Percentiles rank a stretch among this genome's conserved stretches.
Conservation (phyloP, 176 grass and related monocot species). For the Bromus sterilis region DNA sequence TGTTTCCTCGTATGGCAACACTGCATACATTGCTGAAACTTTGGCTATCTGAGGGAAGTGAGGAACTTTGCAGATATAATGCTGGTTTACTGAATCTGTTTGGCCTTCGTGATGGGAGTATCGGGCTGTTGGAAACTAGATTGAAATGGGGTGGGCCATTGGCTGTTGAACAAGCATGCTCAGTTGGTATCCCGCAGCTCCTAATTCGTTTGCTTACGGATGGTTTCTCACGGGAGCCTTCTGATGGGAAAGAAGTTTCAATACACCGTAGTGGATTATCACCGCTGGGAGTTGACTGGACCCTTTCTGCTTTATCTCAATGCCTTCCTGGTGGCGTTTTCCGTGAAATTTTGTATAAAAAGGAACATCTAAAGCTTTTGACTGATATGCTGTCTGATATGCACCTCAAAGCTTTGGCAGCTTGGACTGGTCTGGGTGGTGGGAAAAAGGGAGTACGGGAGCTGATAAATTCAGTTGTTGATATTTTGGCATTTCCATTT, state of each 20-base stretch:
- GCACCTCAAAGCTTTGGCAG: slow-evolving; percentile 57
- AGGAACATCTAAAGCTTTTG: slow-evolving; percentile 67
- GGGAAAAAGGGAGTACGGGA: slow-evolving; percentile 70
- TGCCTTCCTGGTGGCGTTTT: slow-evolving; percentile 69
- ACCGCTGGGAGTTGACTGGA: slow-evolving; percentile 63
- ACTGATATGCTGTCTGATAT: slow-evolving; percentile 54
- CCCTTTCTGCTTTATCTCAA: slow-evolving; percentile 69
- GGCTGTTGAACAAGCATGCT: slow-evolving; percentile 86
- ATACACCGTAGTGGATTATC: slow-evolving; percentile 64
- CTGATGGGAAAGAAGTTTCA: slow-evolving; percentile 40
- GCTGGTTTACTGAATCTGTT: slow-evolving; percentile 58
- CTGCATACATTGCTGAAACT: slow-evolving; percentile 69
- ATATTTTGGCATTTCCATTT: slow-evolving; percentile 95
- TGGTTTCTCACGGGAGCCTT: slow-evolving; percentile 33
- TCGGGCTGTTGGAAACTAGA: slow-evolving; percentile 69
- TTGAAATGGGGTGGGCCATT: slow-evolving; percentile 83
- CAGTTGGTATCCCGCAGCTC: slow-evolving; percentile 73
- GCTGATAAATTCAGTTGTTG: slow-evolving; percentile 76
- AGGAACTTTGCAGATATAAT: slow-evolving; percentile 61
- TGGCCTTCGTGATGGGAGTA: slow-evolving; percentile 74
- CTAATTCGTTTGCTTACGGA: slow-evolving; percentile 67
- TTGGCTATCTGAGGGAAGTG: slow-evolving; percentile 78
- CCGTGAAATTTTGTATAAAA: slow-evolving; percentile 79
- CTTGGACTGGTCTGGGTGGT: slow-evolving; percentile 78
- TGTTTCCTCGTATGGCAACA: slow-evolving; percentile 94